Conservation (phyloP, 1,139 yeast genomes). For the Hansenula sp. region DNA sequence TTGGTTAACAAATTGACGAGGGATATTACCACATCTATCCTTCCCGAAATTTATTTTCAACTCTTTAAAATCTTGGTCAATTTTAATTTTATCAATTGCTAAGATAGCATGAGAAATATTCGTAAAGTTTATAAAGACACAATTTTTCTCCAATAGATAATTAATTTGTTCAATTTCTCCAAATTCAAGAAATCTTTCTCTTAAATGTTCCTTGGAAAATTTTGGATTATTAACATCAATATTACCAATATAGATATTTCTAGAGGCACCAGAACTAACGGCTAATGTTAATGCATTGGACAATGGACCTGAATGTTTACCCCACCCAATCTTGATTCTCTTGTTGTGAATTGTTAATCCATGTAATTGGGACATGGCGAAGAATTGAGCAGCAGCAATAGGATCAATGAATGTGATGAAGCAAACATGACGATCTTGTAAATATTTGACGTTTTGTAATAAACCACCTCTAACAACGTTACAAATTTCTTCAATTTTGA, state of each 20-base stretch:
- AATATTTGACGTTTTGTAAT: slow-evolving; percentile 66
- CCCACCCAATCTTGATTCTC: slow-evolving; percentile 92
- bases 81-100: slow-evolving; percentile 68
- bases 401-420: slow-evolving; percentile 91
- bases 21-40: slow-evolving; percentile 83
- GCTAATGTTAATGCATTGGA: slow-evolving; percentile 79
- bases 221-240: slow-evolving; percentile 36
- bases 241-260: slow-evolving; percentile 87
- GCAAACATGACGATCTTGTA: slow-evolving; percentile 87
- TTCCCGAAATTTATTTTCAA: slow-evolving; percentile 85
- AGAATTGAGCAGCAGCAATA: slow-evolving; percentile 89
- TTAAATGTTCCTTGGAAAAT: slow-evolving; percentile 48
- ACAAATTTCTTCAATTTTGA: slow-evolving; percentile 88
- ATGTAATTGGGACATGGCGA: slow-evolving; percentile 80
- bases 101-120: slow-evolving; percentile 83
- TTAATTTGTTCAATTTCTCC: slow-evolving; percentile 96
- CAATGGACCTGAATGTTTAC: slow-evolving; percentile 88
- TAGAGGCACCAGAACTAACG: slow-evolving; percentile 89
- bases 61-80: slow-evolving; percentile 40
- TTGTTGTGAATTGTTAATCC: slow-evolving; percentile 79
- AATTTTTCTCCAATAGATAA: slow-evolving; percentile 73
- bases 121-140: slow-evolving; percentile 91
- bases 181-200: slow-evolving; percentile 72
- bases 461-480: slow-evolving; percentile 93
- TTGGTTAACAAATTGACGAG: slow-evolving; percentile 28